Evolutionary conservation across 1,284 basidiomycete genomes (phyloP).

Genomic region (Pascua sp.): DNA sequence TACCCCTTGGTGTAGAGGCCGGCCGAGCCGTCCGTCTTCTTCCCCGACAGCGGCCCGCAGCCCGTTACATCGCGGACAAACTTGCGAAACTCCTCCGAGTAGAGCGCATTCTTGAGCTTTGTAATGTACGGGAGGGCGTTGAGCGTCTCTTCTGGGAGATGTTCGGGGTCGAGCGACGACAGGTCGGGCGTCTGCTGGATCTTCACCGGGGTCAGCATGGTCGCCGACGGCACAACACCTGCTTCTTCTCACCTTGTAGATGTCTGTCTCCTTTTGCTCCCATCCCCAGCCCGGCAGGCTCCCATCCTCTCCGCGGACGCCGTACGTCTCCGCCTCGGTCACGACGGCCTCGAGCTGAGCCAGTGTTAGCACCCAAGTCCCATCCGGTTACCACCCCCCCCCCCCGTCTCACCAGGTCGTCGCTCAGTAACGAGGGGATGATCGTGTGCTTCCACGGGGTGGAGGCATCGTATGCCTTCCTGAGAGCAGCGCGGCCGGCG

Average conservation of each 20-base stretch:
- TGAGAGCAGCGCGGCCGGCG: conserved; percentile 20
- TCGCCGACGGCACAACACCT: not conserved
- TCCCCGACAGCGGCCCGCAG: conserved; percentile 84
- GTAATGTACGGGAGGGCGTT: conserved; percentile 74
- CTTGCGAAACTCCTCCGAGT: conserved; percentile 76
- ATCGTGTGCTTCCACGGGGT: conserved; percentile 81
- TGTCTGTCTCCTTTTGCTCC: conserved; percentile 96
- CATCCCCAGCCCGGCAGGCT: conserved; percentile 61
- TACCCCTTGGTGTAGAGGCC: conserved; percentile 75
- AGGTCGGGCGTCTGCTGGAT: conserved; percentile 97
- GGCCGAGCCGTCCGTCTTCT: conserved; percentile 93
- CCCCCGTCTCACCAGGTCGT: conserved; percentile 71
- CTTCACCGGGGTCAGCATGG: conserved; percentile 49
- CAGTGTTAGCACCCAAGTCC: not conserved
- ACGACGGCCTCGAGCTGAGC: conserved; percentile 67
- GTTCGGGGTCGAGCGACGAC: conserved; percentile 75
- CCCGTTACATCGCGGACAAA: conserved; percentile 87
- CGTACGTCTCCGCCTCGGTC: conserved; percentile 45
- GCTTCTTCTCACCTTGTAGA: conserved; percentile 73
- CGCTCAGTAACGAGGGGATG: conserved; percentile 77
- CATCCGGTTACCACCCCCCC: not conserved
- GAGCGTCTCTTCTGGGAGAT: conserved; percentile 56
- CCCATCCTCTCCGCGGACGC: conserved; percentile 44
- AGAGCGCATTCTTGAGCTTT: conserved; percentile 83
- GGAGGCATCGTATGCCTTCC: conserved; percentile 57